These are phyloP conservation scores for Alternaria consortialis DNA, from an alignment of 2,329 filamentous ascomycete genomes.

Conservation along the genomic window DNA sequence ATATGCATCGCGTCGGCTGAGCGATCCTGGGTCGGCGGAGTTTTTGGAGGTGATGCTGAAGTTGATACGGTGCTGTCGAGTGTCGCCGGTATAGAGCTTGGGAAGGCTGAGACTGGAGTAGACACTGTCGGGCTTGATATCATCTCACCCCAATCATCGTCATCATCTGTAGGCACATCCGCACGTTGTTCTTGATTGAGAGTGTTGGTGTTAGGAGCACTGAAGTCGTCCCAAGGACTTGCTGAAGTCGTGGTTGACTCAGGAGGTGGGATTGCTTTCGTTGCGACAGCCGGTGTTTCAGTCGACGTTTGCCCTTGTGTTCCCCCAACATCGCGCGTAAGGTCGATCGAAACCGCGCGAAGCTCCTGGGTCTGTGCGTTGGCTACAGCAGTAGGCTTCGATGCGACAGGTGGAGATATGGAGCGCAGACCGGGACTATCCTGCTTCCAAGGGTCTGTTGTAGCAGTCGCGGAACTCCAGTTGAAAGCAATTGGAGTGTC, in stretches of 20 bases:
- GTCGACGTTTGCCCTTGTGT: conserved; percentile 28
- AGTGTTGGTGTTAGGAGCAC: conserved; percentile 23
- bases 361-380: conserved; percentile 31
- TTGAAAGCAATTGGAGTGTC: conserved; percentile 41
- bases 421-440: conserved; percentile 25
- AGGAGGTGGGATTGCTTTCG: conserved; percentile 22
- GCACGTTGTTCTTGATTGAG: conserved; percentile 10
- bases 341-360: conserved; percentile 25
- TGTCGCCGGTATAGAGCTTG: conserved; percentile 15
- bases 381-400: conserved; percentile 24
- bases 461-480: conserved; percentile 44
- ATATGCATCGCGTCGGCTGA: conserved; percentile 37
- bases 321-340: conserved; percentile 10
- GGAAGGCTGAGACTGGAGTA: conserved; percentile 25
- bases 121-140: conserved; percentile 46
- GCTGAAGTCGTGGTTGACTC: conserved; percentile 11
- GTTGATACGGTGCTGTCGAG: conserved; percentile 22
- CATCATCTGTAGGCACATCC: conserved; percentile 27
- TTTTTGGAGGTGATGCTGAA: conserved; percentile 22
- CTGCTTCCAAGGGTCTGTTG: conserved; percentile 31
- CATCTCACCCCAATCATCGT: conserved; percentile 54
- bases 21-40: conserved; percentile 15
- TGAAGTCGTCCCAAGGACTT: conserved; percentile 29
- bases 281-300: conserved; percentile 30
- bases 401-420: conserved; percentile 26